phyloP scores from a whole-genome alignment of 2,329 filamentous ascomycete species.

The Ophiostoma australiae region DNA sequence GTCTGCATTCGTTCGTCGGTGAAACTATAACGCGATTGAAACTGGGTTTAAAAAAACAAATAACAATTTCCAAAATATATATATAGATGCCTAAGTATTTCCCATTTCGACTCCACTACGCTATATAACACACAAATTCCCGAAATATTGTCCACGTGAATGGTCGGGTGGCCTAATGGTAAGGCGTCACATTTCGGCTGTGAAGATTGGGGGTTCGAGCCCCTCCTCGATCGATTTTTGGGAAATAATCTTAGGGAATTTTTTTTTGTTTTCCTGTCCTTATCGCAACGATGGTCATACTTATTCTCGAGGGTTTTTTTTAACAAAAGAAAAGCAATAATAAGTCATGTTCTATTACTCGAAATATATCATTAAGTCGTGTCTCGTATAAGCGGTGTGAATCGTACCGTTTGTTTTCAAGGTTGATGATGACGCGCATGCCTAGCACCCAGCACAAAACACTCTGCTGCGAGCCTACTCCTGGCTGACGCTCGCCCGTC shows the following conservation, averaged over 20 bases:
- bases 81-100: neutral
- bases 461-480: neutral
- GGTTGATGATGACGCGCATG: neutral
- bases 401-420: neutral
- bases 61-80: neutral
- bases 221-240: constrained; percentile 29
- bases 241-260: neutral
- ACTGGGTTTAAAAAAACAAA: neutral
- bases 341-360: neutral
- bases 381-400: neutral
- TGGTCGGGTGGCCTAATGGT: constrained; percentile 32
- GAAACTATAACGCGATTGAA: too few relatives aligned
- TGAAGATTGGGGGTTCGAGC: constrained; percentile 31
- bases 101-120: neutral
- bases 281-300: neutral
- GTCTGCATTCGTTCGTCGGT: too few relatives aligned
- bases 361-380: constrained; percentile 2
- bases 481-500: neutral
- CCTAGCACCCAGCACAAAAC: neutral
- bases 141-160: constrained; percentile 18
- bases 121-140: constrained; percentile 3
- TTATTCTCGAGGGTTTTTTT: too few relatives aligned
- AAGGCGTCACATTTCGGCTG: constrained; percentile 31
- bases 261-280: neutral
- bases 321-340: neutral